A percentile compares a stretch with the other conserved stretches of the same genome.
phyloP scores from a whole-genome alignment of 2,329 filamentous ascomycete species.

The Aspergillus pseudoterreus region DNA sequence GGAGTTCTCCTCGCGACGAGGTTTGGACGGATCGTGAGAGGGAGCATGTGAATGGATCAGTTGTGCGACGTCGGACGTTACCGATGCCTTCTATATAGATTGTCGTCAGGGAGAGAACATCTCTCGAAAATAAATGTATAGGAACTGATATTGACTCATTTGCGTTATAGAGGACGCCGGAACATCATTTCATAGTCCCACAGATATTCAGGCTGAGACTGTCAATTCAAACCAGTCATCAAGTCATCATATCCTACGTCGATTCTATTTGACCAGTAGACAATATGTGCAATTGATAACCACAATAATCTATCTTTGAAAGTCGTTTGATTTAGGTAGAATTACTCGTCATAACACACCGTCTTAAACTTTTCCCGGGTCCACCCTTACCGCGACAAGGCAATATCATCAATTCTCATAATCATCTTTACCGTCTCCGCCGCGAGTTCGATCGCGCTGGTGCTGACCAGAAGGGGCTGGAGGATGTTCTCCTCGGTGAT shows the following conservation, averaged over 20 bases:
- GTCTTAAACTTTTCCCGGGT: slow-evolving; percentile 13
- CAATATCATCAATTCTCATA: slow-evolving; percentile 66
- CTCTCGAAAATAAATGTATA: no score
- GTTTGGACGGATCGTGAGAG: no score
- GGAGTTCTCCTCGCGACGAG: no score
- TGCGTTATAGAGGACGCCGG: no score
- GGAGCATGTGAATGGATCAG: no score
- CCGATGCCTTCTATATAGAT: no score
- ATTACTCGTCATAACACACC: slow-evolving; percentile 23
- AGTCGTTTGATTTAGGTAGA: slow-evolving; percentile 15
- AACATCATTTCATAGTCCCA: no score
- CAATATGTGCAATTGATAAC: slow-evolving; percentile 2
- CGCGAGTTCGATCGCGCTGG: slow-evolving; percentile 92
- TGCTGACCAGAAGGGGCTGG: slow-evolving; percentile 93
- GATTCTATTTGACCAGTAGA: not conserved
- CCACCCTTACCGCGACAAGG: slow-evolving; percentile 45
- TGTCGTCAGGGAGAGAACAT: no score
- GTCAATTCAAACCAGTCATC: no score
- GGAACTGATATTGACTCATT: no score
- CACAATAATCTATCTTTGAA: slow-evolving; percentile 10
- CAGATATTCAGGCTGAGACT: no score
- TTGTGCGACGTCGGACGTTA: no score
- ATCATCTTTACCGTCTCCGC: slow-evolving; percentile 99
- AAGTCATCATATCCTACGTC: not conserved
- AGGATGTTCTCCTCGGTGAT: slow-evolving; percentile 96